Percentiles rank a stretch among this genome's conserved stretches.
Evolutionary conservation across 306 rosid genomes (phyloP).

Genomic region (Clitoria ternatea): DNA sequence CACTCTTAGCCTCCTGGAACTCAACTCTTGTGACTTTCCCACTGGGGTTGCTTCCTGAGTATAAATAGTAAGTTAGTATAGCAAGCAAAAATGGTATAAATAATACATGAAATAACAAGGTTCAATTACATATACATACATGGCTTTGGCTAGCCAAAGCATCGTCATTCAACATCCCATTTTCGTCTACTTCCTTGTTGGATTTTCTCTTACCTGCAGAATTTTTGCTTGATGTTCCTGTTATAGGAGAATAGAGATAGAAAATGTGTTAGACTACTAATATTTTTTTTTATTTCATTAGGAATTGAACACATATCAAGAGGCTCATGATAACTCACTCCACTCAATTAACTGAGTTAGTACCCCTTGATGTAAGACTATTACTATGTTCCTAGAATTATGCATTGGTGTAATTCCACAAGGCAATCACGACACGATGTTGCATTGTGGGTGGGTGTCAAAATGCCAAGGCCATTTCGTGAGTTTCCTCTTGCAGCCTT

Average conservation of each 20-base stretch:
- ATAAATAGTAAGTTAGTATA: neutral
- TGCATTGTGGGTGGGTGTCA: no score
- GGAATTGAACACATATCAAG: no score
- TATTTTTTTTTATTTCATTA: no score
- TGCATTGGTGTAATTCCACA: neutral
- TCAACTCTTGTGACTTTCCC: slow-evolving; percentile 41
- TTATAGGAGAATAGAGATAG: neutral
- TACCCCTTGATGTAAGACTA: neutral
- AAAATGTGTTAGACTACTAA: neutral
- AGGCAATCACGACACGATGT: no score
- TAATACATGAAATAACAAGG: neutral
- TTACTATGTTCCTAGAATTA: neutral
- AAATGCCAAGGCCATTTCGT: no score
- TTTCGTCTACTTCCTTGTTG: neutral
- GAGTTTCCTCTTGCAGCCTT: no score
- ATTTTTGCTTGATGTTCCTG: slow-evolving; percentile 16
- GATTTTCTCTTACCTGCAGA: slow-evolving; percentile 21
- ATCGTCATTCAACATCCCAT: neutral
- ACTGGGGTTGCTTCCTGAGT: slow-evolving; percentile 33
- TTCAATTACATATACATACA: slow-evolving; percentile 22
- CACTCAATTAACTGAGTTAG: no score
- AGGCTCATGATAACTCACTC: no score
- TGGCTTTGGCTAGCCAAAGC: slow-evolving; percentile 23
- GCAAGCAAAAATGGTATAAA: neutral
- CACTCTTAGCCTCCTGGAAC: slow-evolving; percentile 56